Conservation (phyloP, 2,329 filamentous ascomycete species). For the Cadophora luteo-olivacea region DNA sequence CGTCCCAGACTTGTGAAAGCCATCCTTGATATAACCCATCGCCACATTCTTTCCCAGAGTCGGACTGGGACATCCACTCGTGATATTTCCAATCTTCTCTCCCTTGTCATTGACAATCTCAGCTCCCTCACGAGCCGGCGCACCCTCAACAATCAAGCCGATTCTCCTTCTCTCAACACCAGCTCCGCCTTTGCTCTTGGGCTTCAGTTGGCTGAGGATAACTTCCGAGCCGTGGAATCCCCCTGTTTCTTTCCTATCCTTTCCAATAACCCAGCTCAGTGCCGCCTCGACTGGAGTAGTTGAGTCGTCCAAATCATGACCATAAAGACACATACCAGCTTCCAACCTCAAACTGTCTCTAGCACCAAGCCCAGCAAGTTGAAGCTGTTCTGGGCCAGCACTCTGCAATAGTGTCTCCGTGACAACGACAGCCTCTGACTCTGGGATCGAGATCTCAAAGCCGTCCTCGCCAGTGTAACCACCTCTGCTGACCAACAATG, state of each 20-base stretch:
- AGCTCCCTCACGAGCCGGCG: slow-evolving; percentile 88
- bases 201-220: slow-evolving; percentile 78
- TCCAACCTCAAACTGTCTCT: slow-evolving; percentile 92
- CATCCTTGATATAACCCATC: slow-evolving; percentile 81
- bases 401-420: slow-evolving; percentile 62
- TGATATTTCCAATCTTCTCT: slow-evolving; percentile 78
- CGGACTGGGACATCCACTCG: slow-evolving; percentile 89
- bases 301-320: slow-evolving; percentile 89
- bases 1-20: slow-evolving; percentile 72
- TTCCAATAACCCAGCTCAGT: slow-evolving; percentile 83
- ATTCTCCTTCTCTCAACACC: slow-evolving; percentile 77
- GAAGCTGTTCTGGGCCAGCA: slow-evolving; percentile 67
- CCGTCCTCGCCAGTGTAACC: slow-evolving; percentile 99
- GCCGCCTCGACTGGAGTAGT: slow-evolving; percentile 72
- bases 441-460: slow-evolving; percentile 90
- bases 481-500: slow-evolving; percentile 79
- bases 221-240: slow-evolving; percentile 86
- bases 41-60: slow-evolving; percentile 89
- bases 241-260: slow-evolving; percentile 69
- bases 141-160: slow-evolving; percentile 82
- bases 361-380: slow-evolving; percentile 86
- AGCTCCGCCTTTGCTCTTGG: slow-evolving; percentile 72
- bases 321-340: slow-evolving; percentile 99
- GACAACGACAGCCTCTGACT: slow-evolving; percentile 67
- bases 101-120: slow-evolving; percentile 71